Evolutionary conservation across 768 basidiomycete species (phyloP).

Genomic region (Calvatia gigantea): DNA sequence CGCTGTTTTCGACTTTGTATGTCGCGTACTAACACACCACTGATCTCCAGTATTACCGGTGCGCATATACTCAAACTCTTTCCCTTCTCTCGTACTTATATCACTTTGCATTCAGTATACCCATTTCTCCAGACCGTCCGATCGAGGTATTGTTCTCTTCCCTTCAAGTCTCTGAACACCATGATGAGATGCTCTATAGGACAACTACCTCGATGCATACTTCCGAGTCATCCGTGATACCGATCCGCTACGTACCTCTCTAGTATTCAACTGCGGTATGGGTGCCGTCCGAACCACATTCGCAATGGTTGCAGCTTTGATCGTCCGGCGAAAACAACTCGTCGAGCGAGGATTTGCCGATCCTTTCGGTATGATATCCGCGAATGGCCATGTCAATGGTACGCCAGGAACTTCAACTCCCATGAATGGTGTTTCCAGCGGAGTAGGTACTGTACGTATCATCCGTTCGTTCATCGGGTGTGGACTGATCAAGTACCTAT

Average conservation of each 20-base stretch:
- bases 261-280: conserved; percentile 97
- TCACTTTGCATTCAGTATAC: conserved; percentile 60
- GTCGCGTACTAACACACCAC: no score
- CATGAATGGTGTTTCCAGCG: conserved; percentile 7
- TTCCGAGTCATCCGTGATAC: conserved; percentile 73
- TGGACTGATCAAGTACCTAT: neutral
- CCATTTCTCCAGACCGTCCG: conserved; percentile 89
- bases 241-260: conserved; percentile 75
- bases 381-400: conserved; percentile 19
- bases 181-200: conserved; percentile 34
- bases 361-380: conserved; percentile 69
- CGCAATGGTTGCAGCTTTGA: conserved; percentile 91
- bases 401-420: neutral
- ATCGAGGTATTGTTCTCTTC: conserved; percentile 60
- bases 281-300: conserved; percentile 96
- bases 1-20: conserved; percentile 8
- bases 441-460: conserved; percentile 13
- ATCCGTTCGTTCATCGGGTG: neutral
- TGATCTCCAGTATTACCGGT: conserved; percentile 87
- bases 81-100: neutral
- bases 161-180: neutral
- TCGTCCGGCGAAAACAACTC: conserved; percentile 79
- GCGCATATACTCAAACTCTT: conserved; percentile 14
- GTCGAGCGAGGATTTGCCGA: conserved; percentile 66
- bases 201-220: conserved; percentile 96